Conservation (phyloP, 179 eudicot genomes). For the Amaranthus tricolor region DNA sequence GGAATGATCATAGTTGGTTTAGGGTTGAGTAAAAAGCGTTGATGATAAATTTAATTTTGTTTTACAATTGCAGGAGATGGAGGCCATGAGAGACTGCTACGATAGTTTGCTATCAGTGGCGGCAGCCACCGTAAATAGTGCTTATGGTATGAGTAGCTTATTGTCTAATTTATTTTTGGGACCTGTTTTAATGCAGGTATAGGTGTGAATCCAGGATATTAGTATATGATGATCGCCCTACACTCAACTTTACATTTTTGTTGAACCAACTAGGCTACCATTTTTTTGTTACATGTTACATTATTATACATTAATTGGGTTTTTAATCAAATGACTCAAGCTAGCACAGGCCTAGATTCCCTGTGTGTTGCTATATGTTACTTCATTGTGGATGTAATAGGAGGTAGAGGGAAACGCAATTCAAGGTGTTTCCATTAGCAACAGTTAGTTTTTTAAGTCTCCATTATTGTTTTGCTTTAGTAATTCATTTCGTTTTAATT, state of each 20-base stretch:
- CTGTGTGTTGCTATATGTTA: not conserved
- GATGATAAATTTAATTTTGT: not conserved
- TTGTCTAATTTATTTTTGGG: not conserved
- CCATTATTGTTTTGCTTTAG: too few species aligned
- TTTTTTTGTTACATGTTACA: too few species aligned
- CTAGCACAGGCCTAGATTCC: too few species aligned
- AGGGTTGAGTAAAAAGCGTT: not conserved
- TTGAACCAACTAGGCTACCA: too few species aligned
- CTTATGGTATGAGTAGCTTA: conserved; percentile 53
- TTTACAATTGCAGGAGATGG: conserved; percentile 63
- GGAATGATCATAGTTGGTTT: not conserved
- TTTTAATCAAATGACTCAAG: too few species aligned
- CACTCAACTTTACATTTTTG: too few species aligned
- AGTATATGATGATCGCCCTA: too few species aligned
- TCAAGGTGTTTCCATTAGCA: too few species aligned
- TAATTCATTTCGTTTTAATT: too few species aligned
- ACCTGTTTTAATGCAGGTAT: not conserved
- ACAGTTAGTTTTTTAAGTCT: too few species aligned
- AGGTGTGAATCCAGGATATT: too few species aligned
- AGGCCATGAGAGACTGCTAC: conserved; percentile 84
- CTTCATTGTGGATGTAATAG: not conserved
- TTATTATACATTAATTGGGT: too few species aligned
- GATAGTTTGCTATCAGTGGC: conserved; percentile 94
- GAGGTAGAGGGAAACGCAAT: not conserved
- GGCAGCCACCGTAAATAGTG: conserved; percentile 92